Percentiles rank a stretch among this genome's conserved stretches.
phyloP scores from a whole-genome alignment of 2,329 filamentous ascomycete genomes.

The Xylaria hypoxylon region DNA sequence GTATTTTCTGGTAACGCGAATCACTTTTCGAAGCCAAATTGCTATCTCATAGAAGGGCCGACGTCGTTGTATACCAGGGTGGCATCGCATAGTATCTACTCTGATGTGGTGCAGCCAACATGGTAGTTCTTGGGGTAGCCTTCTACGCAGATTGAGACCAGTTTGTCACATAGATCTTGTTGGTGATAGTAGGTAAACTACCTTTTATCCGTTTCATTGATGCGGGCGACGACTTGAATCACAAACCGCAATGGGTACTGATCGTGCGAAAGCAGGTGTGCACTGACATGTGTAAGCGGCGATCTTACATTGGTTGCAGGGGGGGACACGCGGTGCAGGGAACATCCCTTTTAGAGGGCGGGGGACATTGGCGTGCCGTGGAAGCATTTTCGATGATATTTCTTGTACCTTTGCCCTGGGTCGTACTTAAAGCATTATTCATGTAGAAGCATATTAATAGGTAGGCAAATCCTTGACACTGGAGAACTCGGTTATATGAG shows the following conservation, averaged over 20 bases:
- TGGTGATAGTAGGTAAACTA: constrained; percentile 22
- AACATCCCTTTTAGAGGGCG: constrained; percentile 11
- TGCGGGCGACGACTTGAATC: constrained; percentile 6
- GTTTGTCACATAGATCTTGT: constrained; percentile 16
- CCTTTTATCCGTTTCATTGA: constrained; percentile 4
- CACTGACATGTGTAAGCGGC: constrained; percentile 22
- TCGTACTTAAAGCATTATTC: constrained; percentile 18
- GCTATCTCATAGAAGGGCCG: constrained; percentile 37
- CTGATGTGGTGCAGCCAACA: constrained; percentile 31
- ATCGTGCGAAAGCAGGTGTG: neutral
- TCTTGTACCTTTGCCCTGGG: constrained; percentile 31
- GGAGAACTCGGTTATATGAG: constrained; percentile 1
- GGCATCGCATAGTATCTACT: constrained; percentile 23
- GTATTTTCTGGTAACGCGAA: constrained; percentile 27
- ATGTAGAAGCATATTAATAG: constrained; percentile 5
- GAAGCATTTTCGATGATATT: constrained; percentile 9
- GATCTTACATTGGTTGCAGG: constrained; percentile 35
- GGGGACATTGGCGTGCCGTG: constrained; percentile 15
- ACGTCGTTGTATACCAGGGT: constrained; percentile 21
- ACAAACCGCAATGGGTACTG: neutral
- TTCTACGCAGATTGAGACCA: constrained; percentile 13
- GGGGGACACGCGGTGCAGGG: constrained; percentile 25
- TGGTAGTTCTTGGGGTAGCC: constrained; percentile 33
- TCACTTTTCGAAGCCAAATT: constrained; percentile 32
- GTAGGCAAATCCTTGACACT: constrained; percentile 3